These are phyloP conservation scores for Thelonectria blattea DNA, from an alignment of 2,329 filamentous ascomycete genomes.

Conservation along the genomic window DNA sequence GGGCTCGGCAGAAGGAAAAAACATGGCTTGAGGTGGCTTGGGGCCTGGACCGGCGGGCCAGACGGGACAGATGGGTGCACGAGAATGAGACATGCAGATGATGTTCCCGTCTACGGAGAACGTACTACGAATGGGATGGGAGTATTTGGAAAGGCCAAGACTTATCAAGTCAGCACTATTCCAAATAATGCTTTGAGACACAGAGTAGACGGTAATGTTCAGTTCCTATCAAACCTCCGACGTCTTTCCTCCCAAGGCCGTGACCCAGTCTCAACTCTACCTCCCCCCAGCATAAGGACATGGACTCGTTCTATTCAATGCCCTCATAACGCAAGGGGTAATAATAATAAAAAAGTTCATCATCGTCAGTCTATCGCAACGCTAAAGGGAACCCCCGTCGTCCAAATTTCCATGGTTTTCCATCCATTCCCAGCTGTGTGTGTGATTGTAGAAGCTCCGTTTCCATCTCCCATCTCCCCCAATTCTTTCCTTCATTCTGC, in stretches of 20 bases:
- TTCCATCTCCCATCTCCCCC: background rate
- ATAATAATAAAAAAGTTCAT: constrained; percentile 10
- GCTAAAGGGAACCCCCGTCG: constrained; percentile 17
- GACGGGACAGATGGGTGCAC: too few relatives aligned
- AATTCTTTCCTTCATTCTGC: background rate
- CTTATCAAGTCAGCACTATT: too few relatives aligned
- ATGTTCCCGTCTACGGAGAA: too few relatives aligned
- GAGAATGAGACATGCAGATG: too few relatives aligned
- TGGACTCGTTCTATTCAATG: constrained; percentile 24
- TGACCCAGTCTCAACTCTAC: background rate
- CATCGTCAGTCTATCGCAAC: constrained; percentile 19
- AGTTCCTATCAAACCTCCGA: background rate
- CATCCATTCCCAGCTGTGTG: background rate
- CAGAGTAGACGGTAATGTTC: too few relatives aligned
- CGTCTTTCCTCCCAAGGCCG: background rate
- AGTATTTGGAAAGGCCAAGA: too few relatives aligned
- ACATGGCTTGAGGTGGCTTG: too few relatives aligned
- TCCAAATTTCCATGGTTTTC: constrained; percentile 1
- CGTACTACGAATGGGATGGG: too few relatives aligned
- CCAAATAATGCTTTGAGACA: too few relatives aligned
- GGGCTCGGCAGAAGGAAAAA: too few relatives aligned
- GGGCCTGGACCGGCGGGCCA: too few relatives aligned
- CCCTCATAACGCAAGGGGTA: constrained; percentile 12
- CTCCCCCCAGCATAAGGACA: constrained; percentile 1
- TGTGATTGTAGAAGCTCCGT: background rate